Percentiles rank a stretch among this genome's conserved stretches.
These are phyloP conservation scores for Ganoderma boninense DNA, from an alignment of 1,284 basidiomycete species.

Conservation along the genomic window DNA sequence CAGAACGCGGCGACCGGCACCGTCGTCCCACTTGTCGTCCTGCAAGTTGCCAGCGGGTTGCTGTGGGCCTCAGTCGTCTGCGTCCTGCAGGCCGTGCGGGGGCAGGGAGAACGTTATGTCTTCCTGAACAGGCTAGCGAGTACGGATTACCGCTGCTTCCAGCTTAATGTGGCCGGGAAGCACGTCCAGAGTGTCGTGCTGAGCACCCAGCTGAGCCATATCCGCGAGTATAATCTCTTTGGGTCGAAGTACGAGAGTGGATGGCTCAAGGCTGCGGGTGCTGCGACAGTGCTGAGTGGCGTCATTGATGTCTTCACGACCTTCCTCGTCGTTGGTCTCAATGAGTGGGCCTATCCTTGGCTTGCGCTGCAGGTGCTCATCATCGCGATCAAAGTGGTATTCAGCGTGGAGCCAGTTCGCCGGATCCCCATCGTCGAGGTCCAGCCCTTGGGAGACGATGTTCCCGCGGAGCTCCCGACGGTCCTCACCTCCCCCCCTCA, in stretches of 20 bases:
- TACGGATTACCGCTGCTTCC: slow-evolving; percentile 28
- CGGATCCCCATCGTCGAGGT: slow-evolving; percentile 21
- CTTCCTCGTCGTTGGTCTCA: slow-evolving; percentile 24
- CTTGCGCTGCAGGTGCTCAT: slow-evolving; percentile 18
- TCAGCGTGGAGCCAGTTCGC: slow-evolving; percentile 26
- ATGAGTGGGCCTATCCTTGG: slow-evolving; percentile 26
- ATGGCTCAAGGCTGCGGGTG: slow-evolving; percentile 16
- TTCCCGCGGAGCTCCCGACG: background rate
- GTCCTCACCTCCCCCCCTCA: background rate
- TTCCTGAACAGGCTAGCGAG: slow-evolving; percentile 20
- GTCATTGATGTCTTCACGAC: slow-evolving; percentile 25
- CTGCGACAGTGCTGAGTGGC: slow-evolving; percentile 18
- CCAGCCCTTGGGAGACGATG: slow-evolving; percentile 13
- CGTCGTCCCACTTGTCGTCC: slow-evolving; percentile 11
- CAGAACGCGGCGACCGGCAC: slow-evolving; percentile 24
- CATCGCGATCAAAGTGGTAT: slow-evolving; percentile 23
- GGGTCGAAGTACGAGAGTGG: slow-evolving; percentile 21
- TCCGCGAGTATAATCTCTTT: slow-evolving; percentile 27
- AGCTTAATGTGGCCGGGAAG: slow-evolving; percentile 21
- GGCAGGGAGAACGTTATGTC: slow-evolving; percentile 20
- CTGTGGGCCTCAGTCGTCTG: slow-evolving; percentile 17
- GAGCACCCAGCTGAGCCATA: slow-evolving; percentile 25
- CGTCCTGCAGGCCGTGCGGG: slow-evolving; percentile 17
- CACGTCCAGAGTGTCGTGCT: slow-evolving; percentile 22
- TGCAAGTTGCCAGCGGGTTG: slow-evolving; percentile 19